Conservation (phyloP, 2,329 filamentous ascomycete genomes). For the Taxawa tesnikishii region DNA sequence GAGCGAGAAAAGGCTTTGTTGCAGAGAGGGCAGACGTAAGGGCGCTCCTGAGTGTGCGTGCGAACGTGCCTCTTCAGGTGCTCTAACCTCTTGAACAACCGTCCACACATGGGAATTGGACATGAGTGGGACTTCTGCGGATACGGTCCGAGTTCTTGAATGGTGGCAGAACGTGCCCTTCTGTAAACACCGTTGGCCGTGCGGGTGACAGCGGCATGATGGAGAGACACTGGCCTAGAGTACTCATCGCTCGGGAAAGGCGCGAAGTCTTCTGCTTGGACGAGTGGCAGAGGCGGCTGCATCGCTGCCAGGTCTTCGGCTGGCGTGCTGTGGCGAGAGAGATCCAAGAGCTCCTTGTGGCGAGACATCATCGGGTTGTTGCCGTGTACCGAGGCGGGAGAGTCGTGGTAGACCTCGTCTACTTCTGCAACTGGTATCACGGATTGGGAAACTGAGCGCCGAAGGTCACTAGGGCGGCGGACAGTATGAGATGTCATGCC, state of each 20-base stretch:
- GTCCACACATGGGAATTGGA: slow-evolving; percentile 95
- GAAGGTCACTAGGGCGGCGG: slow-evolving; percentile 79
- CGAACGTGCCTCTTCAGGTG: slow-evolving; percentile 99
- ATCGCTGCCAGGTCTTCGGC: slow-evolving; percentile 47
- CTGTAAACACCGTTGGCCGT: slow-evolving; percentile 64
- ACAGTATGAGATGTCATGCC: slow-evolving; percentile 40
- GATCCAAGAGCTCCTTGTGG: slow-evolving; percentile 66
- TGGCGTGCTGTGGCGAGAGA: slow-evolving; percentile 86
- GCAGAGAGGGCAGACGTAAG: slow-evolving; percentile 94
- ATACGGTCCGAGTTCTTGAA: slow-evolving; percentile 93
- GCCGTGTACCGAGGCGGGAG: slow-evolving; percentile 64
- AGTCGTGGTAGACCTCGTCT: slow-evolving; percentile 67
- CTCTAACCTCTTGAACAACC: slow-evolving; percentile 97
- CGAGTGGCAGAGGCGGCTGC: slow-evolving; percentile 40
- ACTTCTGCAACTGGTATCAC: slow-evolving; percentile 71
- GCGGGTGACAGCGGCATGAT: slow-evolving; percentile 47
- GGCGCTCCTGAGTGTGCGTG: slow-evolving; percentile 98
- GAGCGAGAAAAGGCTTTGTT: slow-evolving; percentile 98
- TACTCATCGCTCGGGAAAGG: slow-evolving; percentile 40
- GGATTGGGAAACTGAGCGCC: slow-evolving; percentile 79
- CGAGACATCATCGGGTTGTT: slow-evolving; percentile 54
- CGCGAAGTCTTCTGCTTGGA: slow-evolving; percentile 57
- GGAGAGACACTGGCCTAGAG: slow-evolving; percentile 33
- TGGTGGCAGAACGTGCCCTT: slow-evolving; percentile 83
- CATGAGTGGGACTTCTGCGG: slow-evolving; percentile 97